These are phyloP conservation scores for Zygnema cylindricum DNA, from an alignment of 139 green algal species.

Conservation along the genomic window DNA sequence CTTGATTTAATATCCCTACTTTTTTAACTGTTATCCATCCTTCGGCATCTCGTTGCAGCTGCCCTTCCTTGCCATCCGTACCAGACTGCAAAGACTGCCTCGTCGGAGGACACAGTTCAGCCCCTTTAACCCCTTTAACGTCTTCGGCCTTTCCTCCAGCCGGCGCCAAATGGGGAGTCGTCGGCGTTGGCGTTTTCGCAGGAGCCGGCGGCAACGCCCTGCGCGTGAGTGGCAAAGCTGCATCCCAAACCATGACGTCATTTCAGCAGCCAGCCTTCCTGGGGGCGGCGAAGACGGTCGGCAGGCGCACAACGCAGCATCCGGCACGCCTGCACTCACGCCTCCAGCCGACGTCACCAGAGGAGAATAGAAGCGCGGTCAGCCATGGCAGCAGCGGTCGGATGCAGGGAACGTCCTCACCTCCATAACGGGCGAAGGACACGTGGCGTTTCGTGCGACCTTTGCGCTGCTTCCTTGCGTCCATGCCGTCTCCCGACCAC, in stretches of 20 bases:
- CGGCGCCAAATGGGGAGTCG: neutral
- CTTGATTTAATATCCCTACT: too few species aligned
- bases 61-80: neutral
- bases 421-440: neutral
- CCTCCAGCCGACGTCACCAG: too few species aligned
- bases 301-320: too few species aligned
- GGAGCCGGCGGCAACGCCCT: too few species aligned
- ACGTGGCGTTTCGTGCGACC: neutral
- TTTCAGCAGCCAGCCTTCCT: too few species aligned
- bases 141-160: neutral
- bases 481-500: neutral
- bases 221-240: too few species aligned
- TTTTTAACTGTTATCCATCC: neutral
- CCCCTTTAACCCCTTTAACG: neutral
- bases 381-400: too few species aligned
- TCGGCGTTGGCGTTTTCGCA: too few species aligned
- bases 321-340: too few species aligned
- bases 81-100: neutral
- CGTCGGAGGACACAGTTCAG: neutral
- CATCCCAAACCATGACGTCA: too few species aligned
- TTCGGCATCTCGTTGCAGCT: neutral
- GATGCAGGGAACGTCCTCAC: neutral
- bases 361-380: too few species aligned
- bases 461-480: neutral
- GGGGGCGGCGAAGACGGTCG: too few species aligned